Evolutionary conservation across 2,329 filamentous ascomycete genomes (phyloP).

Genomic region (Botrytis cinerea): DNA sequence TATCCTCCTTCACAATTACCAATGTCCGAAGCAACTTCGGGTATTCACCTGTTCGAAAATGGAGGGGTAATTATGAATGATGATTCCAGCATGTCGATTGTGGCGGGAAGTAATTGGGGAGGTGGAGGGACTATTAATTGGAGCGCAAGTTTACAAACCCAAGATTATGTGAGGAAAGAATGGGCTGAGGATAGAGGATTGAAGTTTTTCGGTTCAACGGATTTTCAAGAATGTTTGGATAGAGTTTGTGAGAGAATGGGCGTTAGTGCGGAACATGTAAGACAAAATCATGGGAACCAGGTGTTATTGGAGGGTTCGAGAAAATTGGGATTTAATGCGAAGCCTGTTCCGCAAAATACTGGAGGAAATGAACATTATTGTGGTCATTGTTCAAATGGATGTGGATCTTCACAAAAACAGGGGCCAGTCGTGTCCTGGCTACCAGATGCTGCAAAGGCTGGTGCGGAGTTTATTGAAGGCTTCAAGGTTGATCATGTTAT

Average conservation of each 20-base stretch:
- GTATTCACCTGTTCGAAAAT: slow-evolving; percentile 68
- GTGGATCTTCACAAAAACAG: slow-evolving; percentile 71
- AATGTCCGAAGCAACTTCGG: slow-evolving; percentile 65
- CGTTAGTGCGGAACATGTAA: slow-evolving; percentile 63
- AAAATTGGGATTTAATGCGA: slow-evolving; percentile 71
- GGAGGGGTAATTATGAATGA: slow-evolving; percentile 59
- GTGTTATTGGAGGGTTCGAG: slow-evolving; percentile 73
- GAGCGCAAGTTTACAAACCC: slow-evolving; percentile 66
- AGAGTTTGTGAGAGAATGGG: slow-evolving; percentile 79
- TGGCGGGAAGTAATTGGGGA: slow-evolving; percentile 75
- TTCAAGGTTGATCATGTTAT: slow-evolving; percentile 70
- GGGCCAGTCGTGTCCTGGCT: slow-evolving; percentile 77
- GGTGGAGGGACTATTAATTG: slow-evolving; percentile 90
- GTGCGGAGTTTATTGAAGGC: slow-evolving; percentile 82
- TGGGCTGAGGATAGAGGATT: slow-evolving; percentile 71
- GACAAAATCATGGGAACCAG: slow-evolving; percentile 72
- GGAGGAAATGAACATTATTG: slow-evolving; percentile 74
- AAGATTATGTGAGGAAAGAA: slow-evolving; percentile 74
- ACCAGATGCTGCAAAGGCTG: slow-evolving; percentile 74
- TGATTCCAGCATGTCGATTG: slow-evolving; percentile 59
- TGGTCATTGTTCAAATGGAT: slow-evolving; percentile 63
- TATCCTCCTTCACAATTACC: slow-evolving; percentile 72
- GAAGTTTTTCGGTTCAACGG: slow-evolving; percentile 69
- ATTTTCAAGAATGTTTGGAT: slow-evolving; percentile 79
- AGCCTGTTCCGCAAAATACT: slow-evolving; percentile 76